Evolutionary conservation across 1,284 basidiomycete genomes (phyloP), one percentile per base, ranked within the genome.

Genomic region (Ustilago bromivora): DNA sequence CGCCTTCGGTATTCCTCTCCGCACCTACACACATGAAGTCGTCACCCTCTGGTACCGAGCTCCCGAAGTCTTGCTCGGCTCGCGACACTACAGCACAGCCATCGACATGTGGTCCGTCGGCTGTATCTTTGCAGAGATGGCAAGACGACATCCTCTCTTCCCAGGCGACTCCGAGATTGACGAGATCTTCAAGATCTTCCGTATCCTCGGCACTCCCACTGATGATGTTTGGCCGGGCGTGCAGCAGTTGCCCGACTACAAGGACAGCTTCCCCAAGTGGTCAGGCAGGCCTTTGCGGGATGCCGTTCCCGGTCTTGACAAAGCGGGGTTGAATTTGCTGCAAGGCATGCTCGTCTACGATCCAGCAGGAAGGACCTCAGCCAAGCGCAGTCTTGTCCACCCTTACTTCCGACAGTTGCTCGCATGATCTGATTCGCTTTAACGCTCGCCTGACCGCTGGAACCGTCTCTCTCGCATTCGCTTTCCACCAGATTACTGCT

Each of bases 71-170:
- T 89, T 99, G 32, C 91, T 99, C 2, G 97, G 97, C 31, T 94
- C 94, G 10, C 91, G 96, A 63, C 95, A 98, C 85, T 99, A 99
- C 88, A 92, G 93, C 23, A 99, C 97, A 3, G 84, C 94, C 35
- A 94, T 98, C 83, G 97, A 99, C 87, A 96, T 98, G 91, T 99
- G 96, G 96, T 95, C 93, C 54, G 95, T 98, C 31, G 96, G 96
- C 17, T 95, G 94, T 81, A 96, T 96, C 84, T 84, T 85, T 71
- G 94, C 94, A 9, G 94, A 96, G 87, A 96, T 96, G 94, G 91
- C 93, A 62, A 91, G 93, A 90, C 92, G 95, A 31, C 90, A 92
- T 78, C 96, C 96, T 2, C 89, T 98, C 31, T 98, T 98, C 90
- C 95, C 96, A 13, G 96, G 97, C 10, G 96, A 99, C 88, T 98